Evolutionary conservation across 805 yeast genomes (phyloP).

Genomic region (Zygoascus tannicola): DNA sequence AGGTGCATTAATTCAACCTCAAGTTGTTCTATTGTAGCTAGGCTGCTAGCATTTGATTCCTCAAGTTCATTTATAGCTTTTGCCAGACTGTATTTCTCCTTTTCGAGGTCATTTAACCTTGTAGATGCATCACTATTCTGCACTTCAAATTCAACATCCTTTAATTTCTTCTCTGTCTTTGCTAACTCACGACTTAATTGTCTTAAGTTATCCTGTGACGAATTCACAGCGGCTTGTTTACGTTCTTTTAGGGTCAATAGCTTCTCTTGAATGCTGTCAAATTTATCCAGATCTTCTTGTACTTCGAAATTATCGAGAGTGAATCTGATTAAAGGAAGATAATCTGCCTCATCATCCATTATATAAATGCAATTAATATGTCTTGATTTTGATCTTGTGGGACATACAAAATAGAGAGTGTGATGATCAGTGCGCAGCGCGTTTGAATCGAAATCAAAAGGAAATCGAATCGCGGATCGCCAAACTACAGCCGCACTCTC

Average conservation of each 20-base stretch:
- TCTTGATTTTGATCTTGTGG: no score
- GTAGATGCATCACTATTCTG: conserved; percentile 9
- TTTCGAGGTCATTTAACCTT: conserved; percentile 17
- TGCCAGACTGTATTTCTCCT: conserved; percentile 22
- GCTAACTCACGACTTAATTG: conserved; percentile 19
- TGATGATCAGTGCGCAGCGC: no score
- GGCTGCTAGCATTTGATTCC: conserved; percentile 13
- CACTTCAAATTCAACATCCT: background rate
- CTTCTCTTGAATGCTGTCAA: conserved; percentile 16
- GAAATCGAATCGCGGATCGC: no score
- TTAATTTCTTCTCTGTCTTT: conserved; percentile 2
- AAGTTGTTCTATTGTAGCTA: conserved; percentile 15
- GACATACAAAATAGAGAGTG: no score
- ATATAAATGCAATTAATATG: no score
- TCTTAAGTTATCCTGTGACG: conserved; percentile 12
- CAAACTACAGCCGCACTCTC: no score
- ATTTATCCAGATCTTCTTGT: conserved; percentile 17
- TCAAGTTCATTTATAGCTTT: conserved; percentile 23
- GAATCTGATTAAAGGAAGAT: conserved; percentile 4
- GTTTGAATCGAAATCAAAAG: no score
- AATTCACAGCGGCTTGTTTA: conserved; percentile 10
- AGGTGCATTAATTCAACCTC: conserved; percentile 16
- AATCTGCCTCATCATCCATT: conserved; percentile 7
- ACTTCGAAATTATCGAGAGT: conserved; percentile 18
- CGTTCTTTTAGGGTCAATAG: conserved; percentile 9